Evolutionary conservation across 768 basidiomycete genomes (phyloP), one percentile per base, ranked within the genome.

Genomic region (Leucogyrophana mollusca): DNA sequence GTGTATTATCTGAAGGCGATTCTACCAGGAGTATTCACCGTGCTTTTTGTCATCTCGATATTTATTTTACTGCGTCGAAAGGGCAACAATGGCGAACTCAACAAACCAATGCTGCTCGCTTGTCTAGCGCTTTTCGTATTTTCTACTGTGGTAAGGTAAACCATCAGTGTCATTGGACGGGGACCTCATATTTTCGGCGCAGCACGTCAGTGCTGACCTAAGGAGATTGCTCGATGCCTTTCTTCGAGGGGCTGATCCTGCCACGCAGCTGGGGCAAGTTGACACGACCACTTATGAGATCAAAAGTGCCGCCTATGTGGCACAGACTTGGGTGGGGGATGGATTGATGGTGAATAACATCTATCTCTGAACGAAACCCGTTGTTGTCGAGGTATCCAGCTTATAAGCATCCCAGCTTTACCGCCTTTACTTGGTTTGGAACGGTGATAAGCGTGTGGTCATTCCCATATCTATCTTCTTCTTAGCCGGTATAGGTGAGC

Each of bases 281-380:
- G 65, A 65, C 4, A 58, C 65, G 20, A 67, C 66, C 38, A 67
- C 68, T 7, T 65, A 72, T 35, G 52, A 68, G 11, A 66, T 72
- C 46, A 68, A 65, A 27, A 70, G 66, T 42, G 57, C 68, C 9
- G 55, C 71, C 25, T 71, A 69, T 49, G 53, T 66, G 18, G 51
- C 57, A 1, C 72, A 72, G 50, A 72, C 70, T 4, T 52, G 72
- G 21, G 54, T 71, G 1, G 72, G 70, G 14, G 72, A 72, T 46
- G 56, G 58, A 16, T 64, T 70, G 20, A 62, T 67, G 49, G 68
- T 69, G n/a, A n/a, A n/a, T n/a, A n/a, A n/a, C n/a, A n/a, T n/a
- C n/a, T n/a, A n/a, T n/a, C n/a, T n/a, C n/a, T n/a, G n/a, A n/a
- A 47, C 10, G 64, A 56, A 22, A 18, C 24, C 13, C 5, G 11